Conservation (phyloP, 2,329 filamentous ascomycete genomes). For the Metarhizium sp. region DNA sequence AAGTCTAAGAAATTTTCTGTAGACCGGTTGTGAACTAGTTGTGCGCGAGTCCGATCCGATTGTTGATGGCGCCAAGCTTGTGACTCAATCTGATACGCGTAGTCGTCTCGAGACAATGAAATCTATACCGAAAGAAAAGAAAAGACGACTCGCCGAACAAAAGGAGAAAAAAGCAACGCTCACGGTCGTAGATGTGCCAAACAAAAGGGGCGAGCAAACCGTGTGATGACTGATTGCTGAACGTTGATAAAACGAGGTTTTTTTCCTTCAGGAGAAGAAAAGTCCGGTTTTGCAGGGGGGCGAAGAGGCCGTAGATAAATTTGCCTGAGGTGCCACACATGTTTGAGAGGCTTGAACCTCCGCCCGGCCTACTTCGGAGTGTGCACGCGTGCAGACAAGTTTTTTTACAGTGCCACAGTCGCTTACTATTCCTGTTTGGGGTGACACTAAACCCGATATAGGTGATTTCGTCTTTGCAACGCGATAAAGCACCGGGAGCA, state of each 20-base stretch:
- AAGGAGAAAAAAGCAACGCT: not conserved
- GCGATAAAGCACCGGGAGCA: conserved; percentile 11
- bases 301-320: conserved; percentile 4
- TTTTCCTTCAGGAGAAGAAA: not conserved
- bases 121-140: not conserved
- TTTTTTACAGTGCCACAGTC: conserved; percentile 4
- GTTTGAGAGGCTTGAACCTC: not conserved
- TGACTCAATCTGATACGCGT: not conserved
- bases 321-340: conserved; percentile 2
- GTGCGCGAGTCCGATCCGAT: not conserved
- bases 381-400: not conserved
- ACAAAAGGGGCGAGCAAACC: not conserved
- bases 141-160: conserved; percentile 1
- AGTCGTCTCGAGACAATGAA: not conserved
- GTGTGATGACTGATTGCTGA: not conserved
- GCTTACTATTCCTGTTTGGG: conserved; percentile 5
- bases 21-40: not conserved
- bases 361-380: not conserved
- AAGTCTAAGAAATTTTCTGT: not conserved
- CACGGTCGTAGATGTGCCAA: not conserved
- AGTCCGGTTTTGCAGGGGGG: not conserved
- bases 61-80: not conserved
- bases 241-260: not conserved
- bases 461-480: not conserved
- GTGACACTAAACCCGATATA: not conserved